Conservation (phyloP, 2,329 filamentous ascomycete genomes). For the Zymoseptoria passerinii region DNA sequence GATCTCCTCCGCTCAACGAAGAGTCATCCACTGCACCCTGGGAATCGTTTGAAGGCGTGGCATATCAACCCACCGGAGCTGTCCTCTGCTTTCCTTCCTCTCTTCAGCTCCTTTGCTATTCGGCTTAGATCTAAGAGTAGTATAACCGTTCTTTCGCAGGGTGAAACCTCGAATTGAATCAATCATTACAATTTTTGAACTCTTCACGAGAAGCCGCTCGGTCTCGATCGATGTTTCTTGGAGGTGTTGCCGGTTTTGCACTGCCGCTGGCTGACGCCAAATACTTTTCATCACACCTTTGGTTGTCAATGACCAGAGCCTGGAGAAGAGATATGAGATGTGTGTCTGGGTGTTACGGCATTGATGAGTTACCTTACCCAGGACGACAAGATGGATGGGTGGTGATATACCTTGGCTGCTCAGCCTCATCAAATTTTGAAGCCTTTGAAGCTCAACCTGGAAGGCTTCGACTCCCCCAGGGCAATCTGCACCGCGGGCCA, state of each 20-base stretch:
- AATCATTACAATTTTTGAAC: slow-evolving; percentile 7
- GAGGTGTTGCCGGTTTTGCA: slow-evolving; percentile 12
- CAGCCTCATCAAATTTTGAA: background rate
- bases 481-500: background rate
- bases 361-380: background rate
- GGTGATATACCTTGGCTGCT: background rate
- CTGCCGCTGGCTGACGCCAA: slow-evolving; percentile 12
- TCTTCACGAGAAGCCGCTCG: slow-evolving; percentile 2
- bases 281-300: slow-evolving; percentile 9
- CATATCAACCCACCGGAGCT: background rate
- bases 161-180: slow-evolving; percentile 7
- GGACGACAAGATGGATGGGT: background rate
- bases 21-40: background rate
- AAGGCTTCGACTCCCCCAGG: too few species aligned
- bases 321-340: slow-evolving; percentile 4
- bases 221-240: slow-evolving; percentile 5
- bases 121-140: slow-evolving; percentile 12
- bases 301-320: background rate
- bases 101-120: slow-evolving; percentile 3
- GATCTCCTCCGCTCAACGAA: background rate
- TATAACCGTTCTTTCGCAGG: slow-evolving; percentile 14
- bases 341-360: background rate
- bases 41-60: background rate
- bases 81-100: background rate
- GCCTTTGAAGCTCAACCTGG: background rate